phyloP scores from a whole-genome alignment of 2,329 filamentous ascomycete species.

The Ceratocystis destructans region DNA sequence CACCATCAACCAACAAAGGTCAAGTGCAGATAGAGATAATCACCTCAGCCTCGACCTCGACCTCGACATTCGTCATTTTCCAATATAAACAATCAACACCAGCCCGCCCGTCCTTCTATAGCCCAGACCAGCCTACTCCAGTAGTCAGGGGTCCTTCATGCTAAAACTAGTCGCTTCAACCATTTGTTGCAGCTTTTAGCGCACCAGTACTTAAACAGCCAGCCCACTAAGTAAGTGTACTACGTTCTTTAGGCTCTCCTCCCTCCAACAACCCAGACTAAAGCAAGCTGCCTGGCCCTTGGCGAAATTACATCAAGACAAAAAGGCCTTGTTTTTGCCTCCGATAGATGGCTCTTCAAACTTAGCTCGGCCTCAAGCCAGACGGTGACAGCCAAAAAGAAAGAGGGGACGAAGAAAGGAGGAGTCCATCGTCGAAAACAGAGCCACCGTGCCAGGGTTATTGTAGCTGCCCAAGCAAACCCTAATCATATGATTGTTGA shows the following conservation, averaged over 20 bases:
- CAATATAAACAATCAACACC: no score
- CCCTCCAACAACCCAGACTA: neutral
- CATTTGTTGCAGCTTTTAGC: no score
- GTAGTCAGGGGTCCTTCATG: no score
- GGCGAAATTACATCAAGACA: conserved; percentile 6
- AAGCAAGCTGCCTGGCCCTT: neutral
- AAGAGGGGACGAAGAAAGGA: neutral
- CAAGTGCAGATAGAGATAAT: no score
- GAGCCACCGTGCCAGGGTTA: neutral
- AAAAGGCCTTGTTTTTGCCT: neutral
- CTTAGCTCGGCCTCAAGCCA: no score
- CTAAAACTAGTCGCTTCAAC: neutral
- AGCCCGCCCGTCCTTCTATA: no score
- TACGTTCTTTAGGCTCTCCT: neutral
- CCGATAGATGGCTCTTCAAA: neutral
- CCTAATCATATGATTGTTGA: no score
- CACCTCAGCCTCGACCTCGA: no score
- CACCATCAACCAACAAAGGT: neutral
- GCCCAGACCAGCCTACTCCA: no score
- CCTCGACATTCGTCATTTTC: no score
- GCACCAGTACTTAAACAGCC: neutral
- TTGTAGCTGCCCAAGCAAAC: neutral
- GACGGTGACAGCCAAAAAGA: neutral
- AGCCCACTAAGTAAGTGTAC: neutral
- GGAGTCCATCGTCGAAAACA: neutral